A percentile compares a stretch with the other conserved stretches of the same genome.
Conservation (phyloP, 139 green algal genomes). For the Klebsormidium nitens region DNA sequence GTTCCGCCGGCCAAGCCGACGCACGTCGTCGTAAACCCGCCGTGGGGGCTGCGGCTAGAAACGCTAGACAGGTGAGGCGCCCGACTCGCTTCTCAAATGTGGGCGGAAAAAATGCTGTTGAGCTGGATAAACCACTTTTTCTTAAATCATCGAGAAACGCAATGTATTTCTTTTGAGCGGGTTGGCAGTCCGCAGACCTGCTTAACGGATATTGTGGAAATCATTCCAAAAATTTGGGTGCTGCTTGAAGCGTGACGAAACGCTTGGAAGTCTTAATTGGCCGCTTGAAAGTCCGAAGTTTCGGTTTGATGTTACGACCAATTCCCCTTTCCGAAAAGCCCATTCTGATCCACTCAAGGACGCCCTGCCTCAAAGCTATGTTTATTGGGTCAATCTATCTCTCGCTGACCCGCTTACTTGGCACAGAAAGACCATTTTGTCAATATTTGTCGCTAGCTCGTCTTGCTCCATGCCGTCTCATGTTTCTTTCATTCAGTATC, state of each 20-base stretch:
- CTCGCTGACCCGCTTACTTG: no score
- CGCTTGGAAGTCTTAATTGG: background rate
- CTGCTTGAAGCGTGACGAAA: background rate
- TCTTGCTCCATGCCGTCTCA: no score
- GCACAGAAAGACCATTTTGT: no score
- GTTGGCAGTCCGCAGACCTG: background rate
- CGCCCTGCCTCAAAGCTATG: no score
- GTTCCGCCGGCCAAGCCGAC: conserved; percentile 40
- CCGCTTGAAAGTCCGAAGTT: no score
- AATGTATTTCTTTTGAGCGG: background rate
- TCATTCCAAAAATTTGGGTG: background rate
- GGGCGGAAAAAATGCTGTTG: background rate
- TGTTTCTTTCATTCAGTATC: no score
- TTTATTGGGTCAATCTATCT: no score
- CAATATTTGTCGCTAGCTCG: no score
- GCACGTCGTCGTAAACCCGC: conserved; percentile 80
- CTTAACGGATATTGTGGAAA: background rate
- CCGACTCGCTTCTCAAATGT: background rate
- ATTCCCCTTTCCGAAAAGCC: no score
- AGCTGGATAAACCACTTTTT: background rate
- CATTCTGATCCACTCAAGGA: no score
- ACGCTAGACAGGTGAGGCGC: background rate
- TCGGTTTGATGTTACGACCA: no score
- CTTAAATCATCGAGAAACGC: background rate
- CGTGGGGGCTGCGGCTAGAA: conserved; percentile 71